These are phyloP conservation scores for Meira miltonrushii DNA, from an alignment of 1,284 basidiomycete species.

Conservation along the genomic window DNA sequence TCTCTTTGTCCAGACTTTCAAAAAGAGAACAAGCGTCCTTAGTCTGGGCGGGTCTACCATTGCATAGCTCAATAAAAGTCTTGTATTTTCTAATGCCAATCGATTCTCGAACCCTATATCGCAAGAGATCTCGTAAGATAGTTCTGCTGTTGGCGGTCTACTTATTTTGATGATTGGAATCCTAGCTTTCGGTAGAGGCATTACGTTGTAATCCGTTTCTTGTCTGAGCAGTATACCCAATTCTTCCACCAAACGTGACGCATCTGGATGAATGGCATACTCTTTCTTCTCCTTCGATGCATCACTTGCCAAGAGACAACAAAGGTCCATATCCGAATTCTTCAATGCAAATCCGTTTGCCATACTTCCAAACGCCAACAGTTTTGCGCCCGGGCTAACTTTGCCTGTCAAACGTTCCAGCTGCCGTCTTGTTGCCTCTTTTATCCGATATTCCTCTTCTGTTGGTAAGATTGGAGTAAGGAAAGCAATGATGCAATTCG, in stretches of 20 bases:
- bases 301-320: constrained; percentile 67
- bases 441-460: constrained; percentile 56
- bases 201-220: constrained; percentile 96
- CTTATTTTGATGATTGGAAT: constrained; percentile 98
- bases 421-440: constrained; percentile 90
- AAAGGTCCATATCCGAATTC: constrained; percentile 99
- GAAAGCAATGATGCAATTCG: constrained; percentile 47
- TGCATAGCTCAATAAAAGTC: constrained; percentile 91
- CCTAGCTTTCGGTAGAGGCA: constrained; percentile 88
- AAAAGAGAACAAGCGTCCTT: constrained; percentile 87
- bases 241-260: constrained; percentile 87
- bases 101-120: constrained; percentile 99
- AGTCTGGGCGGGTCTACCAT: constrained; percentile 92
- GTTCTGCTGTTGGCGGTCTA: constrained; percentile 75
- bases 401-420: constrained; percentile 89
- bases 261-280: constrained; percentile 38
- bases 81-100: constrained; percentile 91
- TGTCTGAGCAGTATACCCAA: constrained; percentile 87
- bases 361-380: constrained; percentile 83
- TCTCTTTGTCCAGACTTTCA: constrained; percentile 98
- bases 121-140: constrained; percentile 69
- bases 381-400: constrained; percentile 82
- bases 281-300: constrained; percentile 19
- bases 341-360: constrained; percentile 88
- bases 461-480: constrained; percentile 49